Conservation (phyloP, 2,329 filamentous ascomycete genomes). For the Calcarisporium arbuscula region DNA sequence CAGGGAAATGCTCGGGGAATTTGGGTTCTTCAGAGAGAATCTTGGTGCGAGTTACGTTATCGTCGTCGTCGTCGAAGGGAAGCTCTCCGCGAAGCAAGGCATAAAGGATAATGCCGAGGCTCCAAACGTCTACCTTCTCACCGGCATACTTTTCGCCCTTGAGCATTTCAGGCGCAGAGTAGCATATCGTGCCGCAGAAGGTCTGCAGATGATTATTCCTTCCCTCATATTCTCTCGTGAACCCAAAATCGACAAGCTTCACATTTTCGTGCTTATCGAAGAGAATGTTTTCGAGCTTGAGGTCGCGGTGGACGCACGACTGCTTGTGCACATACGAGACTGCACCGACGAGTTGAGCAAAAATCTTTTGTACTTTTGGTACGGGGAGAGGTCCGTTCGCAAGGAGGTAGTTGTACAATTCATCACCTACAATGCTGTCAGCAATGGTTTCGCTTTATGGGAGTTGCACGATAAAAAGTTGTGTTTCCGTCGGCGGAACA, state of each 20-base stretch:
- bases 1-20: constrained; percentile 73
- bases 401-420: constrained; percentile 93
- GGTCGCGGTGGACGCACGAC: constrained; percentile 90
- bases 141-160: constrained; percentile 97
- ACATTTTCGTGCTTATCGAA: constrained; percentile 96
- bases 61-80: constrained; percentile 94
- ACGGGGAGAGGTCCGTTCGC: constrained; percentile 77
- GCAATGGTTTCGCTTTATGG: background rate
- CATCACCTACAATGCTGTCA: constrained; percentile 61
- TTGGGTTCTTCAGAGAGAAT: constrained; percentile 83
- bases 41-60: constrained; percentile 74
- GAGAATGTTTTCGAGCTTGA: constrained; percentile 87
- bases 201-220: constrained; percentile 93
- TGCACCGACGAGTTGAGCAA: constrained; percentile 89
- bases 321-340: constrained; percentile 93
- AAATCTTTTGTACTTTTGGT: constrained; percentile 88
- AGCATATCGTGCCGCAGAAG: constrained; percentile 96
- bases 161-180: constrained; percentile 96
- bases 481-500: constrained; percentile 11
- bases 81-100: constrained; percentile 78
- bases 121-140: constrained; percentile 97
- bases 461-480: background rate
- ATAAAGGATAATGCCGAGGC: constrained; percentile 77
- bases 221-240: constrained; percentile 94
- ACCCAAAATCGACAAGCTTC: constrained; percentile 96